Base-by-base conservation (phyloP, 139 green algal species). In the Nannochloris sp. region DNA sequence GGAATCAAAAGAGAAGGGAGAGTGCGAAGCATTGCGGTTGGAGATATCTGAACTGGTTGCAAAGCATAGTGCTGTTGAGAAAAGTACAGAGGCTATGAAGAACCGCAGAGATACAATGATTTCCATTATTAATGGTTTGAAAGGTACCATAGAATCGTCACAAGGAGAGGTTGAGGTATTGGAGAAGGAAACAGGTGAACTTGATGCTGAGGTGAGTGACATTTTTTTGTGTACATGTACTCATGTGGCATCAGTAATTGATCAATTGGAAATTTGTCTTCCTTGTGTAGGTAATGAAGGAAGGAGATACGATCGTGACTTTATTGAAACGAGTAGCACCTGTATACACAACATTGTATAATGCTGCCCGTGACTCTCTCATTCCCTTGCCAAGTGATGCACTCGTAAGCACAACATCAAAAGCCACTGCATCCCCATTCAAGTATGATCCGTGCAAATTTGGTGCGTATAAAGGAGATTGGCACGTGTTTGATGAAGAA, bases 51-150 rank as follows among this genome's bases (percentile, higher is more conserved):
- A 48, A 44, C 44, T 77, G 58, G 72, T 57, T 1, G 70, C 61
- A 50, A 53, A 61, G 14, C 19, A 60, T 44, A 64, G 64, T 31
- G 31, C 53, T 36, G 48, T 77, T 44, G 24, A 57, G 27, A 36
- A 78, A 25, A 27, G 4, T 10, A 36, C 46, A n/a, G 64, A 59
- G 3, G 60, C 49, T 6, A 23, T 49, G n/a, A 9, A 65, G 43
- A 24, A 16, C 4, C 48, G 51, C 48, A 48, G 70, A 4, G 64
- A 37, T 12, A 14, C 37, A 36, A 48, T 81, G 44, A 51, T 61
- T 24, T 70, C 66, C 19, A 75, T 72, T 34, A 76, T 76, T 31
- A 44, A 21, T 0, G 74, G 60, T 12, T 67, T 89, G 61, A 75
- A 80, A 46, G 73, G 74, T 51, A 61, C 44, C 3, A 64, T 37